phyloP scores from a whole-genome alignment of 495 filamentous ascomycete species.

The Neurospora cerealis region DNA sequence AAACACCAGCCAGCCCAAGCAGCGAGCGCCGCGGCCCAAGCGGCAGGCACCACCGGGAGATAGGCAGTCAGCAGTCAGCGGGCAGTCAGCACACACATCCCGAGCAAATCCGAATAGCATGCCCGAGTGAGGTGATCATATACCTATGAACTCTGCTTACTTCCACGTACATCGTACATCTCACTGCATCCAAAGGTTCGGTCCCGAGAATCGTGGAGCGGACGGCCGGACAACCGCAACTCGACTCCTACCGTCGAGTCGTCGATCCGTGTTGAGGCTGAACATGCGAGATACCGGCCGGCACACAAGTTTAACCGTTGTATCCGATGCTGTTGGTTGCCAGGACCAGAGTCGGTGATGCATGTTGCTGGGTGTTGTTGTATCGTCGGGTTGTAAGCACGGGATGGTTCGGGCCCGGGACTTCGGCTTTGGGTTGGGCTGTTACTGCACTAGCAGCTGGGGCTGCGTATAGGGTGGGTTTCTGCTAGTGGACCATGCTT shows the following conservation, averaged over 20 bases:
- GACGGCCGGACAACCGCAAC: background rate
- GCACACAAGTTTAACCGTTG: background rate
- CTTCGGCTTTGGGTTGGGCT: background rate
- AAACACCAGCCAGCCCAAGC: background rate
- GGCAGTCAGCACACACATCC: too few relatives aligned
- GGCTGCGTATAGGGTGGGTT: fast-evolving
- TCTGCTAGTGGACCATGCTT: background rate
- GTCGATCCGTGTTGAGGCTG: background rate
- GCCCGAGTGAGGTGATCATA: too few relatives aligned
- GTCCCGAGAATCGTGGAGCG: background rate
- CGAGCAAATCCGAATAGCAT: too few relatives aligned
- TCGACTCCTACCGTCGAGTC: background rate
- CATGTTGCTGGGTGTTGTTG: background rate
- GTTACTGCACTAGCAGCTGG: background rate
- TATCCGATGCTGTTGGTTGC: background rate
- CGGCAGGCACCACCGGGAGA: too few relatives aligned
- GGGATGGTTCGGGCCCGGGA: background rate
- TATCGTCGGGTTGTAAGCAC: background rate
- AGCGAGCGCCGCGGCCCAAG: background rate
- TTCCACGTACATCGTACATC: background rate
- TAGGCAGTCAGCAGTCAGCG: too few relatives aligned
- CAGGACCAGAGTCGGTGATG: too few relatives aligned
- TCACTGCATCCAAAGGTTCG: background rate
- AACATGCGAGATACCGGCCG: background rate
- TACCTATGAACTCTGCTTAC: too few relatives aligned